Percentiles rank a stretch among this genome's conserved stretches.
These are phyloP conservation scores for Pyrenula aspistea DNA, from an alignment of 495 filamentous ascomycete species.

Conservation along the genomic window DNA sequence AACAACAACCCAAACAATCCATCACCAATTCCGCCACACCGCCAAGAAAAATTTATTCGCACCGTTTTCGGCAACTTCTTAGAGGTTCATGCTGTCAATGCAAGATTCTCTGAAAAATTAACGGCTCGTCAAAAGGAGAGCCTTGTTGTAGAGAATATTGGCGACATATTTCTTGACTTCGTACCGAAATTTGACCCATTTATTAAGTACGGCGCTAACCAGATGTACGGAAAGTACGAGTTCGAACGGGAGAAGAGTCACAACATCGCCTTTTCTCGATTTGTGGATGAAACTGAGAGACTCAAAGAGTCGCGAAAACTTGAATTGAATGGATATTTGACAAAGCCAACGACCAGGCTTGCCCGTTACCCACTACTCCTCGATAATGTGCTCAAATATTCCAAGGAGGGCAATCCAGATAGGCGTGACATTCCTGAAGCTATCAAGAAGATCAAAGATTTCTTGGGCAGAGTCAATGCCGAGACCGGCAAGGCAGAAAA, in stretches of 20 bases:
- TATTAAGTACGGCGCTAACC: slow-evolving; percentile 92
- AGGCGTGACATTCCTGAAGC: slow-evolving; percentile 85
- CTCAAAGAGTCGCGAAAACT: slow-evolving; percentile 94
- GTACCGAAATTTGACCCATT: slow-evolving; percentile 91
- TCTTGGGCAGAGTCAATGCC: slow-evolving; percentile 76
- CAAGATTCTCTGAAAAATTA: slow-evolving; percentile 70
- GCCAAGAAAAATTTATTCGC: slow-evolving; percentile 80
- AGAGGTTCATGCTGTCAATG: slow-evolving; percentile 87
- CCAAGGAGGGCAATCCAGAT: slow-evolving; percentile 75
- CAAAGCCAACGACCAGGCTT: slow-evolving; percentile 92
- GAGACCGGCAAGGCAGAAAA: slow-evolving; percentile 98
- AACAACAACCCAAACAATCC: slow-evolving; percentile 47
- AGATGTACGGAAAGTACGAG: slow-evolving; percentile 92
- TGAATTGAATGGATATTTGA: slow-evolving; percentile 95
- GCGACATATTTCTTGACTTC: slow-evolving; percentile 88
- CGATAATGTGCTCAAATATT: slow-evolving; percentile 85
- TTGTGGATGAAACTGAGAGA: slow-evolving; percentile 94
- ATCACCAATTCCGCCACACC: slow-evolving; percentile 80
- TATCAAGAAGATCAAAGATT: slow-evolving; percentile 70
- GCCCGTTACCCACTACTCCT: slow-evolving; percentile 90
- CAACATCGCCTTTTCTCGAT: slow-evolving; percentile 76
- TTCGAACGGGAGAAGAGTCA: slow-evolving; percentile 90
- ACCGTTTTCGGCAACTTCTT: slow-evolving; percentile 94
- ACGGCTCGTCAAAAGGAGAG: slow-evolving; percentile 83
- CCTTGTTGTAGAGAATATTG: slow-evolving; percentile 78